phyloP scores from a whole-genome alignment of 805 yeast species.

The Ogataea ramenticola region DNA sequence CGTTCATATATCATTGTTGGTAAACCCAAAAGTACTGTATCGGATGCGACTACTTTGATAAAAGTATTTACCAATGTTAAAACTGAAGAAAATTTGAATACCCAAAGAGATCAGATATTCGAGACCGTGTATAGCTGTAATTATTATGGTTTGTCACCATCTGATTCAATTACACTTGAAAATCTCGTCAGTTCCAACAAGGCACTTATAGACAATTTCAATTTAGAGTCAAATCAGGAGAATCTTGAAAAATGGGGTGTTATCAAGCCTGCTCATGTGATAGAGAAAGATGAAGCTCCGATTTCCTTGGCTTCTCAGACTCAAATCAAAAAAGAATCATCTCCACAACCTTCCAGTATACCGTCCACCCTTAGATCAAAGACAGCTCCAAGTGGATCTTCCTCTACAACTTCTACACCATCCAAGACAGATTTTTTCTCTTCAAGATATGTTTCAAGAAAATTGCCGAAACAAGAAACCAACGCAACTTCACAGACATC shows the following conservation, averaged over 20 bases:
- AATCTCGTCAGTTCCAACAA: neutral
- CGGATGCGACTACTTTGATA: neutral
- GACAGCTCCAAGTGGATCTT: neutral
- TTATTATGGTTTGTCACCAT: neutral
- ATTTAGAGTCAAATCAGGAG: neutral
- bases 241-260: conserved; percentile 1
- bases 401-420: neutral
- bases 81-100: neutral
- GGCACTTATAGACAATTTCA: neutral
- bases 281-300: neutral
- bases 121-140: neutral
- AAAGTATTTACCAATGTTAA: neutral
- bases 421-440: conserved; percentile 6
- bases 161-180: neutral
- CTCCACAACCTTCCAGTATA: neutral
- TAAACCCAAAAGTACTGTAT: neutral
- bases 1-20: neutral
- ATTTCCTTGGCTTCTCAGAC: neutral
- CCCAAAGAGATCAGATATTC: neutral
- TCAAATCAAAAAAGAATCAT: neutral
- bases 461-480: conserved; percentile 3
- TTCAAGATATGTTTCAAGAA: conserved; percentile 27
- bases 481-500: neutral
- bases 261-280: neutral
- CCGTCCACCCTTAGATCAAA: neutral